Conservation (phyloP, 1,284 basidiomycete species). For the Ustilago xerochloae region DNA sequence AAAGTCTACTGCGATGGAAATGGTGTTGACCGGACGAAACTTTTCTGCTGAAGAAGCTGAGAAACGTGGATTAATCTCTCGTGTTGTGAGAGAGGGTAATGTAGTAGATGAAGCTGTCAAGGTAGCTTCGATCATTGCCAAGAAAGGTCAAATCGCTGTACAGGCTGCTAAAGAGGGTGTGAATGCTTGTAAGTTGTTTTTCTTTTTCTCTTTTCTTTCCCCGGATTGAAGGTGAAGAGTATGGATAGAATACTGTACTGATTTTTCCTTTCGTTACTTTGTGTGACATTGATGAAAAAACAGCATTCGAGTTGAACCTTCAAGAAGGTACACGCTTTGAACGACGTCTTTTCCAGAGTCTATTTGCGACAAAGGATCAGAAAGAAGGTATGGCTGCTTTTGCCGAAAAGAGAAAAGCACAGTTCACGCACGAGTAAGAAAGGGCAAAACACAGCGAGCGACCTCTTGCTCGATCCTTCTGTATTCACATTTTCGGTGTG, state of each 20-base stretch:
- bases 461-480: too few species aligned
- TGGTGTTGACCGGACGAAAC: slow-evolving; percentile 82
- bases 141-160: slow-evolving; percentile 85
- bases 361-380: slow-evolving; percentile 96
- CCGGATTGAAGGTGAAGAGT: background rate
- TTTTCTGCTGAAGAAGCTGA: slow-evolving; percentile 86
- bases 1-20: slow-evolving; percentile 95
- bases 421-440: slow-evolving; percentile 61
- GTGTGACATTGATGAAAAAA: background rate
- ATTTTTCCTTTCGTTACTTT: background rate
- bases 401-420: slow-evolving; percentile 86
- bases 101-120: slow-evolving; percentile 90
- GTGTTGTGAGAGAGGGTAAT: slow-evolving; percentile 76
- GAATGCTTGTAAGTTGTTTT: slow-evolving; percentile 77
- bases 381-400: slow-evolving; percentile 99
- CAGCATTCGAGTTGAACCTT: slow-evolving; percentile 81
- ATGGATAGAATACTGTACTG: background rate
- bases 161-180: slow-evolving; percentile 95
- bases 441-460: too few species aligned
- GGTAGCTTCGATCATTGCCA: slow-evolving; percentile 82
- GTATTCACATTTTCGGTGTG: background rate
- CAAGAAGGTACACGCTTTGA: slow-evolving; percentile 88
- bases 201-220: background rate
- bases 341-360: slow-evolving; percentile 86
- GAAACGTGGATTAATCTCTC: slow-evolving; percentile 84